Base-by-base conservation (phyloP, 2,329 filamentous ascomycete genomes). In the Phialophora verrucosa region DNA sequence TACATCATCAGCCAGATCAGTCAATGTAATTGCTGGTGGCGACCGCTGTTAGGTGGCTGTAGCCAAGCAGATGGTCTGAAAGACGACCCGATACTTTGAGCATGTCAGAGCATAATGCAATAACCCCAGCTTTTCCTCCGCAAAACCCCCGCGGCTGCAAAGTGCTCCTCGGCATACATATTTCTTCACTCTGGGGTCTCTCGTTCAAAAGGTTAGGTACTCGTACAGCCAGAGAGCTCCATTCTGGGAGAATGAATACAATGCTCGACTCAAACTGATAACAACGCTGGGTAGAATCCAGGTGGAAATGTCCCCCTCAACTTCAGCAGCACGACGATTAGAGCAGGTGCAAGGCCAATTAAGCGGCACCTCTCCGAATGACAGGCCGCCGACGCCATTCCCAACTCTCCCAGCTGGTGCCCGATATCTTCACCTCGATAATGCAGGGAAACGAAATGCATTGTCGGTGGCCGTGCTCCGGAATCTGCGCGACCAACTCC, bases 261-360 rank as follows among this genome's bases (percentile, higher is more conserved):
- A n/a, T 8, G 2, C 14, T n/a, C 17, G 38, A 7, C 17, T 44
- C 38, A 3, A 20, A 17, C 17, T n/a, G 17, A 17, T 20, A 44
- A n/a, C 17, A 20, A 7, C 5, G 38, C 6, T n/a, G 38, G 17
- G 17, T 7, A 42, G 38, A 17, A 7, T n/a, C 38, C 6, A 44
- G 38, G 14, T n/a, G 38, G 38, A 44, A 44, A 44, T 44, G 38
- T 44, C 38, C 3, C 38, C 38, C 7, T 17, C 38, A 44, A n/a
- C 38, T 8, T 44, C 38, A n/a, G 38, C 38, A 44, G 38, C 38
- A 44, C 38, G 38, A n/a, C 38, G 38, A n/a, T n/a, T n/a, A 8
- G 38, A 44, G 38, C 38, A 44, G 38, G 38, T 44, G 38, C 38
- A 44, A 44, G 38, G 38, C 38, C 38, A 44, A n/a, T n/a, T 44